Evolutionary conservation across 1,284 basidiomycete species (phyloP), one percentile per base, ranked within the genome.

Genomic region (Naganishia liquefaciens): DNA sequence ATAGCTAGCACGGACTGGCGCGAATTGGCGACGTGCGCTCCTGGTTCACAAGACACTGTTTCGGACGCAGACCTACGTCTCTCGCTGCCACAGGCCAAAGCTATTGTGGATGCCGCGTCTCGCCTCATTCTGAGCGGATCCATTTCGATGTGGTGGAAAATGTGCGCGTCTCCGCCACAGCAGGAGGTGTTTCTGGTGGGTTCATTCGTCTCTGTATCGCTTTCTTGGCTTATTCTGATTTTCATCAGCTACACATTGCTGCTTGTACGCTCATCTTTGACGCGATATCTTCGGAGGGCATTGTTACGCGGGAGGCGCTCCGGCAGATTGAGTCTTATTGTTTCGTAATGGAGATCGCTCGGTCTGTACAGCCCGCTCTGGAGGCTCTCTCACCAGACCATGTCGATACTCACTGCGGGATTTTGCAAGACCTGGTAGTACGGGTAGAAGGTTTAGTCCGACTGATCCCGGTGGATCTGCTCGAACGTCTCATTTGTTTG

Each of bases 211-310:
- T 3, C 33, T 5, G 13, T 37, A 37, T 2, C 13, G 1, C 6
- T 37, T 7, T 13, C 13, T 37, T 37, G 2, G 13, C 33, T 37
- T 37, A 37, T 37, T 13, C 33, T 7, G 10, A 13, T 13, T 37
- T 37, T n/a, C n/a, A n/a, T n/a, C 33, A 60, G 57, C n/a, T 60
- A 19, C 30, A 60, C 40, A 10, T 60, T 21, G 57, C 46, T 17
- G 21, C 46, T 10, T 50, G 46, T 37, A 25, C 21, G 19, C 33
- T 60, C 23, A 39, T 50, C n/a, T 9, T n/a, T 13, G 57, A 50
- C 49, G 30, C 46, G 47, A 6, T 39, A 27, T 33, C 25, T 23
- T 19, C 15, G 30, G 46, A 60, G 17, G 46, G 30, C 37, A 39
- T 10, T 37, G 33, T 23, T 1, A 40, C 19, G 7, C n/a, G 21